Base-by-base conservation (phyloP, 2,329 filamentous ascomycete species). In the Orbilia ellipsospora region DNA sequence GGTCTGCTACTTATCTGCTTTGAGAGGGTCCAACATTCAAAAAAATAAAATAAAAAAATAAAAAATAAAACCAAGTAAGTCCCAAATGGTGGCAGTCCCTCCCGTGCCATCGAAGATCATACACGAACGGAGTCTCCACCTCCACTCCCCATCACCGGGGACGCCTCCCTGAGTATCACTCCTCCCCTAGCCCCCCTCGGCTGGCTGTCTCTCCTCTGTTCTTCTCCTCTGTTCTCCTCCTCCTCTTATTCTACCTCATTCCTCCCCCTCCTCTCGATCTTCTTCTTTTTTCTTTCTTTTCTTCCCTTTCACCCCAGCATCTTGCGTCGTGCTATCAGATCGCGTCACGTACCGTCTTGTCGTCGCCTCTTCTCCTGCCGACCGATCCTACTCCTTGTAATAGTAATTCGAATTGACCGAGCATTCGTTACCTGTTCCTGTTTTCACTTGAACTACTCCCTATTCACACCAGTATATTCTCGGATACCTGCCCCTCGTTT, bases 241-340 rank as follows among this genome's bases (percentile, higher is more conserved):
- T 85, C 70, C 77, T 75, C 62, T 65, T 48, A 48, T 63, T 67
- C 45, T 73, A 68, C 75, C 79, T 78, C 73, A 48, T 48, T 75
- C 63, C 75, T 72, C 74, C 66, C 55, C 66, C 72, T 23, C 54
- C 63, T 52, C 45, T 60, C 62, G 40, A 42, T 26, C 20, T 23
- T 55, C 13, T 20, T 61, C 3, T 36, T 50, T 55, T 73, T 16
- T 63, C 63, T 65, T 69, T 77, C 68, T 74, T 69, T 72, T 79
- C 72, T 68, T 73, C 70, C 40, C 31, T 62, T 70, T 18, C 45
- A 13, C 60, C 60, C 51, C 16, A 57, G 77, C 79, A 68, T 64
- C 31, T 36, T 68, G 66, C 63, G 62, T 74, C 70, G 70, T 67
- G 63, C 66, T 50, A 67, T 74, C 61, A 64, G 68, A 64, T 79